Conservation (phyloP, 176 grass and related monocot species). For the Lolium multiflorum region DNA sequence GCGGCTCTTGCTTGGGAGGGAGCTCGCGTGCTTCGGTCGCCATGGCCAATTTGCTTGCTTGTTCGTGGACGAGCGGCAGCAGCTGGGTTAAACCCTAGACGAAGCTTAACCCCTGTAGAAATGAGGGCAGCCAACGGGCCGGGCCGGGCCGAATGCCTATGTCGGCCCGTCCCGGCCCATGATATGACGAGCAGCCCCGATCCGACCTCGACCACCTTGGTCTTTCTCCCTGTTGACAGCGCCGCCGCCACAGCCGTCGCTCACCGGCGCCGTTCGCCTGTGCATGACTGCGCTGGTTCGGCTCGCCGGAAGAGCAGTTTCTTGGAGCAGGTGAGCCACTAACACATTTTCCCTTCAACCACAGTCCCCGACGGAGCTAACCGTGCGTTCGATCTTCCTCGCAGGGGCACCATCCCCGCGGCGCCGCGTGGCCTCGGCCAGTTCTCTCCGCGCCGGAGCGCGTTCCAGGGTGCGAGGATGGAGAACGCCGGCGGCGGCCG, state of each 20-base stretch:
- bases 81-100: conserved; percentile 39
- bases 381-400: conserved; percentile 10
- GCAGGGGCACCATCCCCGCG: conserved; percentile 34
- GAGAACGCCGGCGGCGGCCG: conserved; percentile 36
- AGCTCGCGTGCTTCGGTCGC: conserved; percentile 30
- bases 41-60: conserved; percentile 31
- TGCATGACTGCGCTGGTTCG: conserved; percentile 55
- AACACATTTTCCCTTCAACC: background rate
- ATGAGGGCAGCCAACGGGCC: background rate
- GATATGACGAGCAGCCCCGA: background rate
- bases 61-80: background rate
- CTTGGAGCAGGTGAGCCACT: conserved; percentile 39
- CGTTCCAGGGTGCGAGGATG: conserved; percentile 55
- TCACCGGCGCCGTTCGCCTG: conserved; percentile 9
- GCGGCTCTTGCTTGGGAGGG: conserved; percentile 13
- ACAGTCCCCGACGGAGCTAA: background rate
- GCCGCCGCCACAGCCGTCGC: conserved; percentile 4
- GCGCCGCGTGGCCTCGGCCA: background rate
- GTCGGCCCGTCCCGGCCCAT: background rate
- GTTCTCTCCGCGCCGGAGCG: conserved; percentile 8
- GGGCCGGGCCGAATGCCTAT: background rate
- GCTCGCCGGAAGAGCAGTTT: conserved; percentile 33
- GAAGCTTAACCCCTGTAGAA: conserved; percentile 24
- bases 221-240: background rate
- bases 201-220: background rate